Base-by-base conservation (phyloP, 1,284 basidiomycete genomes). In the Leccinum pallidistipes region DNA sequence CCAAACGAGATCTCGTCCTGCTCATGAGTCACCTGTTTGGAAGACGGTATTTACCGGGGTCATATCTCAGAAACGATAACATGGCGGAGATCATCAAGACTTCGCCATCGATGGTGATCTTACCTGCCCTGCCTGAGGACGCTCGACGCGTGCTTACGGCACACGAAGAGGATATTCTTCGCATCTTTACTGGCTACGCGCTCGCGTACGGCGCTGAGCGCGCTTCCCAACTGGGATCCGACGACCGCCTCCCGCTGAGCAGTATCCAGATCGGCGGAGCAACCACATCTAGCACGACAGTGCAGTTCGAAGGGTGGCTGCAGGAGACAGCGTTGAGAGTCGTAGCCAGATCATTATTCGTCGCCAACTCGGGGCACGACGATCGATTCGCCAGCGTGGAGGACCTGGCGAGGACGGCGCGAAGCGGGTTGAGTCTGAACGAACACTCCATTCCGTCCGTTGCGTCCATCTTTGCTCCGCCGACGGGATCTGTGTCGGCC, bases 1-100 rank as follows among this genome's bases (percentile, higher is more conserved):
- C 85, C 1, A 81, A 83, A 63, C 74, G 71, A n/a, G 77, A 83
- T 10, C 77, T 86, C 50, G 75, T 90, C 54, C 62, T 81, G 11
- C 69, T 89, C 3, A 76, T 89, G 70, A 79, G 80, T 21, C 83
- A 87, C 69, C 78, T 89, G 3, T 88, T 90, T 62, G 84, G 82
- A 3, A 79, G 86, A 29, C 78, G 80, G 9, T 79, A 84, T 63
- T 73, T 89, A 2, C 79, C 84, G 0, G 68, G 71, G 9, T 75
- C 79, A 8, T 83, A 80, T 57, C 68, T 77, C 8, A 77, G 76
- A 14, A 66, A 74, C 14, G 64, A 76, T 31, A 77, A 79, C 36
- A 63, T 80, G n/a, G 68, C 68, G 11, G 65, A 69, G 1, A 69
- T 81, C 8, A 70, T 75, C 36, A 75, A 76, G 65, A 81, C 77